A percentile compares a stretch with the other conserved stretches of the same genome.
These are phyloP conservation scores for Metschnikowia peoriensis DNA, from an alignment of 805 yeast genomes.

Conservation along the genomic window DNA sequence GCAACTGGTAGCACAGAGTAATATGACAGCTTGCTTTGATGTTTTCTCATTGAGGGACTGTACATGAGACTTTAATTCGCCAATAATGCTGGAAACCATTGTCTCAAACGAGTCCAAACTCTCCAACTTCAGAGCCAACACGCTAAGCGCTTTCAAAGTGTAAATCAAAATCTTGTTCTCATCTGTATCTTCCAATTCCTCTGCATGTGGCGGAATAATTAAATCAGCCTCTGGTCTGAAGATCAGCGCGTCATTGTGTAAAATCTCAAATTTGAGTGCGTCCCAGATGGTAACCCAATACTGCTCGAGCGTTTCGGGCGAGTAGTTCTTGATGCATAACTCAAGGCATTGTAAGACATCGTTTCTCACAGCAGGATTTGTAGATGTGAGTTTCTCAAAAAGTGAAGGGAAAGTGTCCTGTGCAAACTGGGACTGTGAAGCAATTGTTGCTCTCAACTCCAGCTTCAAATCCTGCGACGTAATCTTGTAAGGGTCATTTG, in stretches of 20 bases:
- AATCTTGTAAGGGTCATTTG: conserved; percentile 82
- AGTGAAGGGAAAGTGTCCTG: conserved; percentile 74
- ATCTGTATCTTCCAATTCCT: conserved; percentile 31
- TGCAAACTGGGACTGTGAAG: conserved; percentile 62
- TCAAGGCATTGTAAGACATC: conserved; percentile 69
- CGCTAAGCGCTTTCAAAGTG: conserved; percentile 32
- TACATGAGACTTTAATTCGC: conserved; percentile 55
- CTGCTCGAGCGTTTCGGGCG: conserved; percentile 45
- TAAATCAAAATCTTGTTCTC: conserved; percentile 36
- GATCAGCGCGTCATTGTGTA: conserved; percentile 60
- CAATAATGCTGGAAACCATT: conserved; percentile 24
- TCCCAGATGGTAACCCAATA: conserved; percentile 82
- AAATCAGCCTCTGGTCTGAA: conserved; percentile 26
- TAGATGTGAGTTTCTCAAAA: conserved; percentile 74
- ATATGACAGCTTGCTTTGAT: conserved; percentile 58
- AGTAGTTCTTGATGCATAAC: conserved; percentile 54
- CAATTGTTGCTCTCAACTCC: conserved; percentile 58
- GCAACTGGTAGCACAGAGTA: conserved; percentile 55
- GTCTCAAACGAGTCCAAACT: conserved; percentile 28
- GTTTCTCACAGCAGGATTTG: conserved; percentile 67
- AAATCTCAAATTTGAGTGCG: conserved; percentile 82
- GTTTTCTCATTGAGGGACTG: conserved; percentile 50
- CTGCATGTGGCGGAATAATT: conserved; percentile 28
- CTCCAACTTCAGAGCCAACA: conserved; percentile 36
- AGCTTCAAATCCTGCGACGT: conserved; percentile 69